Evolutionary conservation across 2,329 filamentous ascomycete species (phyloP), one percentile per base, ranked within the genome.

Genomic region (Stachybotrys echinatus): DNA sequence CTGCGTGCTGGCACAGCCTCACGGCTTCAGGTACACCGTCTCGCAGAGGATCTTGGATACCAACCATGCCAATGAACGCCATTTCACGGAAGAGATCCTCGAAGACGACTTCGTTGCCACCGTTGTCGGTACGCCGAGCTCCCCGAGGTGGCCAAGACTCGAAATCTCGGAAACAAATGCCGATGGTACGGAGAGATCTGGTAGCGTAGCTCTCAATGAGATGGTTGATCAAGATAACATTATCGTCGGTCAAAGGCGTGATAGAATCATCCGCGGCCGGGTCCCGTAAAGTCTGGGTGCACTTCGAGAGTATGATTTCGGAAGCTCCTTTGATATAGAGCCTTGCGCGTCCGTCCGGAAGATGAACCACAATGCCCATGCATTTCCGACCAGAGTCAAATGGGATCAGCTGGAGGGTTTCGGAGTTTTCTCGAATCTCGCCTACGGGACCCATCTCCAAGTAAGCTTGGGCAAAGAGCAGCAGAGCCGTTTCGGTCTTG

Each of bases 111-210:
- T 85, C 79, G 37, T 75, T 76, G 58, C 76, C 75, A 64, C 85
- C 76, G 21, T 72, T 74, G 40, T 79, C 77, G n/a, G 66, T 65
- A 5, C 72, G 74, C 45, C 73, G 80, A 17, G 77, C 80, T 45
- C 79, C 77, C 52, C 74, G 79, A 5, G 90, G 90, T 27, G 92
- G 91, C 91, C 91, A 96, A 48, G 81, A 79, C 21, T 88, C 81
- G 57, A 94, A 95, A 59, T 96, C 91, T 50, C 84, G 86, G 69
- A 90, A 95, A 48, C 90, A 76, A 55, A 95, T 79, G 42, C 85
- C 89, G 58, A 96, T 95, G 2, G 91, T 95, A 54, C 91, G 83
- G 27, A 96, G 76, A 7, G 90, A 95, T 18, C 86, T 80, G 22
- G 80, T 83, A 10, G 91, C 91, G 63, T 95, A 96, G 44, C 77